phyloP scores from a whole-genome alignment of 495 filamentous ascomycete genomes.

The Aspergillus carlsbadensis region DNA sequence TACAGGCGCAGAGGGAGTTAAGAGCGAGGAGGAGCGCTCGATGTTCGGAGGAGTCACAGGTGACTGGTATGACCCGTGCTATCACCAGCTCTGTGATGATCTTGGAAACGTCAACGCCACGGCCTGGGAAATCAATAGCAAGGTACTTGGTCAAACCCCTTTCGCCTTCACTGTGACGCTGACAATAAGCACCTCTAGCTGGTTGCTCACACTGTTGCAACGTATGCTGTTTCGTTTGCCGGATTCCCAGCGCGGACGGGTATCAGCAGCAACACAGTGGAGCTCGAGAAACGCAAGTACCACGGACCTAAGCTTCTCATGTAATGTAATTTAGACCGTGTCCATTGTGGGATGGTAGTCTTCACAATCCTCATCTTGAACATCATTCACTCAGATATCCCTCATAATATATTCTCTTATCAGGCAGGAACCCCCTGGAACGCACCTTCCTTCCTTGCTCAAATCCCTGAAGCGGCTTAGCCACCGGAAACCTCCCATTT shows the following conservation, averaged over 20 bases:
- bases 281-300: slow-evolving; percentile 16
- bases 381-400: background rate
- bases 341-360: background rate
- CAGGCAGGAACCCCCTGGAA: too few relatives aligned
- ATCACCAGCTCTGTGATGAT: slow-evolving; percentile 58
- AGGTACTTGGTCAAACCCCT: slow-evolving; percentile 33
- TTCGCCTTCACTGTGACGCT: background rate
- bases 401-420: background rate
- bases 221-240: slow-evolving; percentile 55
- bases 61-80: slow-evolving; percentile 59
- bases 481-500: too few relatives aligned
- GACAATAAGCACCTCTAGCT: slow-evolving; percentile 29
- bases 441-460: too few relatives aligned
- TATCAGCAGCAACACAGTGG: slow-evolving; percentile 1
- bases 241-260: slow-evolving; percentile 33
- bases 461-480: too few relatives aligned
- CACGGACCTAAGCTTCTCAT: slow-evolving; percentile 19
- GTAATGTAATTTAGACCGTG: slow-evolving; percentile 9
- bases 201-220: slow-evolving; percentile 61
- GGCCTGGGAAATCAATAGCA: slow-evolving; percentile 49
- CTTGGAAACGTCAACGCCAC: slow-evolving; percentile 53
- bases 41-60: slow-evolving; percentile 63
- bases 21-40: slow-evolving; percentile 55
- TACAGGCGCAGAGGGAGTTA: slow-evolving; percentile 65
- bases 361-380: background rate